phyloP scores from a whole-genome alignment of 225 moss, liverwort and hornwort species.

The Pseudisothecium myosuroides region DNA sequence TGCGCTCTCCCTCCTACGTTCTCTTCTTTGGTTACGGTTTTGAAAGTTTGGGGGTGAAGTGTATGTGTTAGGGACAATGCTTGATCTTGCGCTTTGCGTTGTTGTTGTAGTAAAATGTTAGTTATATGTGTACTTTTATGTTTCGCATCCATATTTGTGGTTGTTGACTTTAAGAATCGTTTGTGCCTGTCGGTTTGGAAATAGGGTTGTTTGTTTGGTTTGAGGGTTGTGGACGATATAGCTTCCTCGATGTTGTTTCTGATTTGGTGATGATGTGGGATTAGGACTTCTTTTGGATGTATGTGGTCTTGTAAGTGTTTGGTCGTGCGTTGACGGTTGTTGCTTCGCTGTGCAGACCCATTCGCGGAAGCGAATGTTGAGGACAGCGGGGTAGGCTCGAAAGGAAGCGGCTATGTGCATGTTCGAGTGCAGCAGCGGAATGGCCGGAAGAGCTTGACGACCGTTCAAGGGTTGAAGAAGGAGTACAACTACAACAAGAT shows the following conservation, averaged over 20 bases:
- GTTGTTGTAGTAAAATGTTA: too few species aligned
- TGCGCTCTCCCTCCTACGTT: not conserved
- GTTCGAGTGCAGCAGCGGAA: slow-evolving; percentile 33
- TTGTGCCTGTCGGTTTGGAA: not conserved
- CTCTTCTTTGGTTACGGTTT: not conserved
- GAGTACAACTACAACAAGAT: slow-evolving; percentile 32
- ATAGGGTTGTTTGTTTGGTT: not conserved
- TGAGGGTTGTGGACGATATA: too few species aligned
- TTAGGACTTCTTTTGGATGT: too few species aligned
- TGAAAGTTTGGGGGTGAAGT: too few species aligned
- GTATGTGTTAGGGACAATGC: not conserved
- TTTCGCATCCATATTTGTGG: not conserved
- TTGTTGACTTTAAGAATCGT: not conserved
- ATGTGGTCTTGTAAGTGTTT: not conserved
- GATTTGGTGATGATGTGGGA: not conserved
- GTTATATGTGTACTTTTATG: too few species aligned
- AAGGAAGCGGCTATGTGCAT: slow-evolving; percentile 44
- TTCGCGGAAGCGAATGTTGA: slow-evolving; percentile 99
- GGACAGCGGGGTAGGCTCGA: slow-evolving; percentile 86
- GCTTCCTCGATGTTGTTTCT: too few species aligned
- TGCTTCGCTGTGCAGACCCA: slow-evolving; percentile 33
- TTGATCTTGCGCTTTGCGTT: not conserved
- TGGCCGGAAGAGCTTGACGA: slow-evolving; percentile 32
- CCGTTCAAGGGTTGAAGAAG: slow-evolving; percentile 26
- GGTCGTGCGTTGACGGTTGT: not conserved